Percentiles rank a stretch among this genome's conserved stretches.
Conservation (phyloP, 768 basidiomycete species). For the Phallus indusiatus region DNA sequence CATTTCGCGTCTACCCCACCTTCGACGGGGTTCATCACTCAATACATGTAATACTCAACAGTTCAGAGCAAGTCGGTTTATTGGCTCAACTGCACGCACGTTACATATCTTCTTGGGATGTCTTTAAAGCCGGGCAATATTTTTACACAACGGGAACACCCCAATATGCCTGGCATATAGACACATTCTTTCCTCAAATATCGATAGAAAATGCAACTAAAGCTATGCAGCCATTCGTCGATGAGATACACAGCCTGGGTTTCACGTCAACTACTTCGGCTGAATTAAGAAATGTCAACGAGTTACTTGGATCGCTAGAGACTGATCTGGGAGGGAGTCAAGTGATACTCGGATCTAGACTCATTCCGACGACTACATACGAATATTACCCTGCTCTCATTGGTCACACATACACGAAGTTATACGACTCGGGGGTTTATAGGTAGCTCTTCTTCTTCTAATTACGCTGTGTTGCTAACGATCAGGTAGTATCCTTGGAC, state of each 20-base stretch:
- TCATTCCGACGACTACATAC: conserved; percentile 2
- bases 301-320: neutral
- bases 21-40: conserved; percentile 17
- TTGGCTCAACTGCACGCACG: conserved; percentile 1
- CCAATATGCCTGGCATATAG: neutral
- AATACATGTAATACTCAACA: neutral
- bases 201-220: conserved; percentile 12
- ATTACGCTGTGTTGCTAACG: neutral
- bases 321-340: conserved; percentile 1
- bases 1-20: conserved; percentile 26
- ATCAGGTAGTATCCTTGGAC: conserved; percentile 1
- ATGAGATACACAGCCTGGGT: conserved; percentile 13
- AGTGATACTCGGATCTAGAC: conserved; percentile 7
- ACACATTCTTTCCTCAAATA: conserved; percentile 16
- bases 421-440: neutral
- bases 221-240: conserved; percentile 17
- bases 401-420: neutral
- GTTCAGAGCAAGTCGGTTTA: neutral
- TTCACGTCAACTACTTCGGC: neutral
- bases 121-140: neutral
- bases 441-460: neutral
- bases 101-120: conserved; percentile 4
- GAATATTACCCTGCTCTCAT: neutral
- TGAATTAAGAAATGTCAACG: neutral
- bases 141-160: neutral